A percentile compares a stretch with the other conserved stretches of the same genome.
Conservation (phyloP, 805 yeast species). For the Candida nitratophila region DNA sequence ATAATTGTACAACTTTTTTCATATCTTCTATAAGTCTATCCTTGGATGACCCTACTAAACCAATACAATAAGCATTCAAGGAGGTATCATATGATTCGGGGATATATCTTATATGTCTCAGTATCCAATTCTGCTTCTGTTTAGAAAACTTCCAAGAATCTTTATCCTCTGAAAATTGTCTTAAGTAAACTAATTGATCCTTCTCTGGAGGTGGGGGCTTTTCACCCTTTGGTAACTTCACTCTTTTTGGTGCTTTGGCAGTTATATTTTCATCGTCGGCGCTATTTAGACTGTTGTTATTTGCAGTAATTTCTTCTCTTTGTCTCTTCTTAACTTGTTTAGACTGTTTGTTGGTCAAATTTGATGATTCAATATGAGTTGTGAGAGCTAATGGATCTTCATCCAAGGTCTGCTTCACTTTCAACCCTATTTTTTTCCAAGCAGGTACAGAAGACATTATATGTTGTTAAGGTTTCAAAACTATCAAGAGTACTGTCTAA, state of each 20-base stretch:
- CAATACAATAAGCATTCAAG: conserved; percentile 44
- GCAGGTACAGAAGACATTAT: conserved; percentile 46
- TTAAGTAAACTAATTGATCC: conserved; percentile 64
- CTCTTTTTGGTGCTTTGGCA: conserved; percentile 62
- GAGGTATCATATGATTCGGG: conserved; percentile 47
- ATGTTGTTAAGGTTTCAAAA: too few species aligned
- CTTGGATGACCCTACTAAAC: conserved; percentile 66
- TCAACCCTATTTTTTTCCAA: conserved; percentile 73
- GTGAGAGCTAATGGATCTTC: conserved; percentile 39
- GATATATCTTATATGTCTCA: conserved; percentile 50
- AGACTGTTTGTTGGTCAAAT: conserved; percentile 33
- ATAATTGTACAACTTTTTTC: conserved; percentile 36
- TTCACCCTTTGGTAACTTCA: conserved; percentile 60
- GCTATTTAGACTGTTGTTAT: conserved; percentile 11
- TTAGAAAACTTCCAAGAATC: conserved; percentile 78
- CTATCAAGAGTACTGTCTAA: too few species aligned
- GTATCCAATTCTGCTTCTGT: conserved; percentile 81
- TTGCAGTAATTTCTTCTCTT: conserved; percentile 10
- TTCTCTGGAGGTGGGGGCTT: conserved; percentile 68
- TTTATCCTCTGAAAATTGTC: conserved; percentile 47
- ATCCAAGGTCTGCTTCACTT: conserved; percentile 41
- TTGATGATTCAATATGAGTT: conserved; percentile 35
- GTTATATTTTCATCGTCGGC: conserved; percentile 14
- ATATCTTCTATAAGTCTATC: conserved; percentile 47
- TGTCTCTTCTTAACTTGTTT: conserved; percentile 32